Evolutionary conservation across 2,329 filamentous ascomycete genomes (phyloP).

Genomic region (Helminthosporium solani): DNA sequence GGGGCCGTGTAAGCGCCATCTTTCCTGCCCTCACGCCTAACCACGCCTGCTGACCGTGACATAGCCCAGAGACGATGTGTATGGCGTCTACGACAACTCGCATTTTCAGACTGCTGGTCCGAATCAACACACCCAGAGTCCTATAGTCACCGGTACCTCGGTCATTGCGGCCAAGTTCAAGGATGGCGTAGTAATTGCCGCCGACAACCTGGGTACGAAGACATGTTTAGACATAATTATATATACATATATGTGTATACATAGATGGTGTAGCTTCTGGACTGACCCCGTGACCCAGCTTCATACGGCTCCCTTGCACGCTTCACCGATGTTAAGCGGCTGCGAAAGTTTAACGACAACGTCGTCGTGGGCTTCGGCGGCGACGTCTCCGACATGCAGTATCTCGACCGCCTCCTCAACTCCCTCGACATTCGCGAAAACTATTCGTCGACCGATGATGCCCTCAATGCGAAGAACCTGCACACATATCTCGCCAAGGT

Average conservation of each 20-base stretch:
- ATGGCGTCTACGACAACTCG: constrained; percentile 86
- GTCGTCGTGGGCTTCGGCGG: constrained; percentile 91
- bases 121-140: constrained; percentile 79
- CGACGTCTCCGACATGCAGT: constrained; percentile 99
- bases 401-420: constrained; percentile 86
- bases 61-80: constrained; percentile 95
- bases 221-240: neutral
- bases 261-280: no score
- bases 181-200: constrained; percentile 92
- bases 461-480: constrained; percentile 85
- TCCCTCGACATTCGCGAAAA: constrained; percentile 86
- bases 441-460: constrained; percentile 62
- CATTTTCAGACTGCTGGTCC: constrained; percentile 74
- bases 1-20: constrained; percentile 59
- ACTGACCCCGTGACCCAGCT: constrained; percentile 55
- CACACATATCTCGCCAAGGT: constrained; percentile 97
- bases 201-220: constrained; percentile 84
- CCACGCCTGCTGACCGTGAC: constrained; percentile 25
- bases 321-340: constrained; percentile 94
- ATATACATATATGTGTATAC: no score
- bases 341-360: constrained; percentile 81
- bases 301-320: constrained; percentile 95
- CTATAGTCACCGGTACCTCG: constrained; percentile 94
- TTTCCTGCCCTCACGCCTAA: constrained; percentile 11
- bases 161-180: constrained; percentile 95